Conservation (phyloP, 2,329 filamentous ascomycete species). For the Domatiomyces catenatus region DNA sequence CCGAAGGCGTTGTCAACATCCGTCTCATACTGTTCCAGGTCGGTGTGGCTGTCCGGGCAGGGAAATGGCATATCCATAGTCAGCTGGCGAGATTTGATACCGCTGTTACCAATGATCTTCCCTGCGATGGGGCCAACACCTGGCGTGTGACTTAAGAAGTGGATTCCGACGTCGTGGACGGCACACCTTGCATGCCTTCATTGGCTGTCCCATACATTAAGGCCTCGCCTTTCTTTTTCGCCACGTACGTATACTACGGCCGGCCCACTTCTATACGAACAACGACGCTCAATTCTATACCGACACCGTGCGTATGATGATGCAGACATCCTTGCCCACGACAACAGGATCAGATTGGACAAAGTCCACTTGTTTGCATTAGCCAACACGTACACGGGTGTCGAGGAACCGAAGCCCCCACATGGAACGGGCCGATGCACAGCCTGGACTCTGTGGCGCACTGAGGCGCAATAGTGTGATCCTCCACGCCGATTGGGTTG, state of each 20-base stretch:
- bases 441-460: neutral
- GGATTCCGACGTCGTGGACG: no score
- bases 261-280: neutral
- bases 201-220: neutral
- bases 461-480: neutral
- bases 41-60: no score
- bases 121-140: no score
- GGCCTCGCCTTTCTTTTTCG: neutral
- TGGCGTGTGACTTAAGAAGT: no score
- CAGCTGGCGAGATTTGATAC: no score
- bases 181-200: no score
- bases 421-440: neutral
- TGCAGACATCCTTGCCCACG: neutral
- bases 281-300: neutral
- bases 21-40: no score
- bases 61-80: no score
- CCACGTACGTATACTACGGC: neutral
- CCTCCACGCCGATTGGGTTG: neutral
- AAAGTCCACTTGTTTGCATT: neutral
- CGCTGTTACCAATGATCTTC: no score
- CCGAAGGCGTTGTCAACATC: no score
- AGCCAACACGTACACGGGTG: neutral
- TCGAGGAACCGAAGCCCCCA: neutral
- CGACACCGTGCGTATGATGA: neutral
- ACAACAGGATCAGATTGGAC: neutral